Percentiles rank a stretch among this genome's conserved stretches.
Evolutionary conservation across 805 yeast species (phyloP).

Genomic region (Yamadazyma tumulicola): DNA sequence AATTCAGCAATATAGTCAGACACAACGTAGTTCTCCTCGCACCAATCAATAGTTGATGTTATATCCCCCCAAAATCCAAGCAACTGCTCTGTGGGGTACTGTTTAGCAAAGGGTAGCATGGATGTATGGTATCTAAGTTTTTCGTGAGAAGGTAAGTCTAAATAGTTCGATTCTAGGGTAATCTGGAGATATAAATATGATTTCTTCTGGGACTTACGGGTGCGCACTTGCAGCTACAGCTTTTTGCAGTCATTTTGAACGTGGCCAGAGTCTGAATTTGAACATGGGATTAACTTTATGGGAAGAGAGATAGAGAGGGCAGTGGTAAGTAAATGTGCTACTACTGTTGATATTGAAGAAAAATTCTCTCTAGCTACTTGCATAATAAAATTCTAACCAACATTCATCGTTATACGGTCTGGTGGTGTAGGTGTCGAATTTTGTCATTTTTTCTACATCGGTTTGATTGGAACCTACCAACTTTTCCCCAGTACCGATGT

Average conservation of each 20-base stretch:
- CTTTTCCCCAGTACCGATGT: constrained; percentile 16
- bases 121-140: no score
- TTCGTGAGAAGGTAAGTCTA: no score
- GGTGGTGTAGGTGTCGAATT: constrained; percentile 56
- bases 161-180: no score
- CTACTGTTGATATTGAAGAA: no score
- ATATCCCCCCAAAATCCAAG: constrained; percentile 76
- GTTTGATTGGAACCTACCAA: constrained; percentile 18
- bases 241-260: no score
- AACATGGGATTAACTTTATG: no score
- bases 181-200: not conserved
- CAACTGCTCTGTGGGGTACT: constrained; percentile 54
- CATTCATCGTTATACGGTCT: constrained; percentile 52
- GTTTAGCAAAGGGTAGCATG: constrained; percentile 48
- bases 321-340: no score
- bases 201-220: not conserved
- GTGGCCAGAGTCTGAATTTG: no score
- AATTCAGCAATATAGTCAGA: constrained; percentile 86
- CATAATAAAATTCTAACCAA: constrained; percentile 42
- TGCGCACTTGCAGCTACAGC: no score
- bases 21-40: constrained; percentile 94
- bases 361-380: no score
- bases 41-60: constrained; percentile 98
- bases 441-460: constrained; percentile 49
- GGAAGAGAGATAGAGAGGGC: no score